Base-by-base conservation (phyloP, 495 filamentous ascomycete species). In the Talaromyces ruber region DNA sequence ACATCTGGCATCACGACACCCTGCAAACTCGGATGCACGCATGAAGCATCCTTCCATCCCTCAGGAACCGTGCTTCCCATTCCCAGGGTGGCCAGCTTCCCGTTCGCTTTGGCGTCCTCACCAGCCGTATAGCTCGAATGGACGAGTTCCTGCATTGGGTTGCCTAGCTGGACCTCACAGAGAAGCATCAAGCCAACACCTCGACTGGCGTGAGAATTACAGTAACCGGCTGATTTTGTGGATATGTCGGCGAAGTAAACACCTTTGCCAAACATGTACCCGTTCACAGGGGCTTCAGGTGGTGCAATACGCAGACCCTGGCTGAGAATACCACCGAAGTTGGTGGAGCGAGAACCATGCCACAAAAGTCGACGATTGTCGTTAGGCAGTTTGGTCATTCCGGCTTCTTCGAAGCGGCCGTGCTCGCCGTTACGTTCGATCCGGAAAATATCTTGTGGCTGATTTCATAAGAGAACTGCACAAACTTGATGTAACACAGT, bases 211-310 rank as follows among this genome's bases (percentile, higher is more conserved):
- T 72, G 72, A 4, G 82, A 66, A 2, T 70, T 81, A 70, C 90
- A 94, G 74, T 95, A 96, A 63, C 85, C 83, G 22, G 91, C 90
- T 4, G 87, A 91, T 72, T 92, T 90, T 70, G 75, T 83, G 64
- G 84, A 87, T 73, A 89, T 89, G 67, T 97, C 92, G 12, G 92
- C 91, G 2, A 96, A 79, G 69, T 97, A 96, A 50, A 96, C 85
- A n/a, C 92, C 92, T 62, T 94, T 93, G 64, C 88, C 91, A 64
- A 94, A 95, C 79, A 84, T 86, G 72, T 93, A 92, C 0, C 91
- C 91, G 54, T 78, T 83, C 3, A 86, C 85, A 2, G 89, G 91
- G 0, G 89, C 90, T 70, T 93, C 89, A 0, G 90, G 90, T 0
- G 92, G 91, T 0, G 92, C 91, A 60, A 96, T 95, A 9, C 90